phyloP scores from a whole-genome alignment of 2,329 filamentous ascomycete genomes.

The Colletotrichum acutatum region DNA sequence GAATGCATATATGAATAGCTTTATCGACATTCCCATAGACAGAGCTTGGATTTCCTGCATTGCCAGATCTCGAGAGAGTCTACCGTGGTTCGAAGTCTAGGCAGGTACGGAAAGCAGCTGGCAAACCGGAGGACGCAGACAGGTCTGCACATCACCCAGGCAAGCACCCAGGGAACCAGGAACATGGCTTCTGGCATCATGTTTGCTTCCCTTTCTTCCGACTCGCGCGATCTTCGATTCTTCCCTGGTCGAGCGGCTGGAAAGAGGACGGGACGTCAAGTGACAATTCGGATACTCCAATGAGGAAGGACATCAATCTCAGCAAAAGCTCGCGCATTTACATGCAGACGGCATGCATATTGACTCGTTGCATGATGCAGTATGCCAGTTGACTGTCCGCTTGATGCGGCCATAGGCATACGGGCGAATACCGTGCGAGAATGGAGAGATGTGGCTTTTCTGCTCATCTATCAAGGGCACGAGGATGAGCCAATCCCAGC shows the following conservation, averaged over 20 bases:
- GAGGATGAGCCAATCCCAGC: constrained; percentile 14
- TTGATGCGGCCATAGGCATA: constrained; percentile 25
- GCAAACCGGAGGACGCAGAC: constrained; percentile 19
- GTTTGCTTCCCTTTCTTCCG: constrained; percentile 26
- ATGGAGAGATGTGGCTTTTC: constrained; percentile 4
- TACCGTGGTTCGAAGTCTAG: not conserved
- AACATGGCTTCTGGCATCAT: constrained; percentile 16
- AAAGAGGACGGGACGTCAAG: not conserved
- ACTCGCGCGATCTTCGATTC: constrained; percentile 33
- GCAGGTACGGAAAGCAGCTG: constrained; percentile 8
- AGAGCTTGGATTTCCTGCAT: not conserved
- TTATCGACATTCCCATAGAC: not conserved
- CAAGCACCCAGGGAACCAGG: constrained; percentile 6
- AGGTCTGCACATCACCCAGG: not conserved
- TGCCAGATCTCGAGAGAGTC: not conserved
- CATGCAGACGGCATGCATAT: constrained; percentile 32
- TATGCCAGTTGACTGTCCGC: constrained; percentile 22
- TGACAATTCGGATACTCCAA: constrained; percentile 19
- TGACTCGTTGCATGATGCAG: constrained; percentile 33
- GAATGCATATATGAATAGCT: not conserved
- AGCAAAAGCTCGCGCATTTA: constrained; percentile 16
- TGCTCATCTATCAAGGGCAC: constrained; percentile 19
- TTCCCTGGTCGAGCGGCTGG: constrained; percentile 11
- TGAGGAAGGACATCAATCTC: constrained; percentile 12
- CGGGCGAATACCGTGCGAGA: constrained; percentile 26